These are phyloP conservation scores for Capsicum chinense DNA, from an alignment of 257 asterid genomes.

Conservation along the genomic window DNA sequence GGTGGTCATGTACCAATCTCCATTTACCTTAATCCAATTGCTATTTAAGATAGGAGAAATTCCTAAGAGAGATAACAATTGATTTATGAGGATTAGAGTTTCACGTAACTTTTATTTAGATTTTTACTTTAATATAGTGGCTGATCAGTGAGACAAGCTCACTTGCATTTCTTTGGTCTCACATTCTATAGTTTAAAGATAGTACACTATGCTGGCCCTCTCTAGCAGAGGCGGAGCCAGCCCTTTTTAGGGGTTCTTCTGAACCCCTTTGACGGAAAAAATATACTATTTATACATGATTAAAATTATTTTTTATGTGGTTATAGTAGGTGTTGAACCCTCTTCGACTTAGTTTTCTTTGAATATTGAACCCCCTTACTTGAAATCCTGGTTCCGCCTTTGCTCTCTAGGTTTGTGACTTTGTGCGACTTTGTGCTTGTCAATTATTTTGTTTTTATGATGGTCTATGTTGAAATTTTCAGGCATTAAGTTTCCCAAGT, in stretches of 20 bases:
- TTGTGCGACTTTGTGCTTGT: background rate
- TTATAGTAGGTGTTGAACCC: too few species aligned
- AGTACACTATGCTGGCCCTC: background rate
- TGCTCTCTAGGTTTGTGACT: too few species aligned
- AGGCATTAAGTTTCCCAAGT: conserved; percentile 74
- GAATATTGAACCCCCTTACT: too few species aligned
- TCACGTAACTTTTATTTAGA: background rate
- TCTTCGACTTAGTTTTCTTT: too few species aligned
- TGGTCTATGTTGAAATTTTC: conserved; percentile 39
- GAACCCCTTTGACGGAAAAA: too few species aligned
- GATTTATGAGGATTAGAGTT: conserved; percentile 20
- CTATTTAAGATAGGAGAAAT: background rate
- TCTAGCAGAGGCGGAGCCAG: background rate
- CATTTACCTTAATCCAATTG: background rate
- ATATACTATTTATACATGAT: too few species aligned
- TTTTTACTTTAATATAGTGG: conserved; percentile 9
- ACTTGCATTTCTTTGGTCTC: background rate
- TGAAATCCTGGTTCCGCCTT: too few species aligned
- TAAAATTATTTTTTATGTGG: too few species aligned
- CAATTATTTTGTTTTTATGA: background rate
- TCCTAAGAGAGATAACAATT: conserved; percentile 4
- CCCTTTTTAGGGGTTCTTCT: too few species aligned
- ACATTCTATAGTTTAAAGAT: conserved; percentile 2
- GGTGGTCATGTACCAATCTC: conserved; percentile 14
- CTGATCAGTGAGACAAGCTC: background rate